These are phyloP conservation scores for Wickerhamiella hasegawae DNA, from an alignment of 805 yeast genomes.

Conservation along the genomic window DNA sequence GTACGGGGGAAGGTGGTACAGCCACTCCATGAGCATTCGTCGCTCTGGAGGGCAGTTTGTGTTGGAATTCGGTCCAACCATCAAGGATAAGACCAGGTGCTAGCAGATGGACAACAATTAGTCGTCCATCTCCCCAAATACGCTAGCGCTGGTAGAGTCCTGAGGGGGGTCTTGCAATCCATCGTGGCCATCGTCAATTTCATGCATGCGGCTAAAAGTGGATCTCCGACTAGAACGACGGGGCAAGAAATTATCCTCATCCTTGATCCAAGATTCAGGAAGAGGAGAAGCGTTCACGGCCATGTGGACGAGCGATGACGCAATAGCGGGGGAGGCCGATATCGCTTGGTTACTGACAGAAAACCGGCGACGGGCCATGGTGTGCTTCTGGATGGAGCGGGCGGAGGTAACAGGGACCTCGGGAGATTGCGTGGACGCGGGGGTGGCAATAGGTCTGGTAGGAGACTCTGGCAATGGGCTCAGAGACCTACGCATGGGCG, in stretches of 20 bases:
- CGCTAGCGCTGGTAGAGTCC: conserved; percentile 13
- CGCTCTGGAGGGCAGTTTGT: too few species aligned
- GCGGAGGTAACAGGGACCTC: conserved; percentile 6
- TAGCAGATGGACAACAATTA: too few species aligned
- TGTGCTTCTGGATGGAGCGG: conserved; percentile 5
- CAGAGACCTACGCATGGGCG: too few species aligned
- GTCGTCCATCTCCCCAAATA: conserved; percentile 26
- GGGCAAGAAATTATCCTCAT: conserved; percentile 9
- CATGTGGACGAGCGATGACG: conserved; percentile 1
- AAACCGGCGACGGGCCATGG: conserved; percentile 1
- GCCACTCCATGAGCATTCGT: too few species aligned
- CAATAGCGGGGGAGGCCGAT: conserved; percentile 5
- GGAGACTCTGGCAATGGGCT: too few species aligned
- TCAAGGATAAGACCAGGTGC: too few species aligned
- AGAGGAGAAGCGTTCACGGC: conserved; percentile 14
- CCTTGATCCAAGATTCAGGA: conserved; percentile 13
- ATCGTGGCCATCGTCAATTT: conserved; percentile 12
- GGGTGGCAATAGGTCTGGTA: neutral
- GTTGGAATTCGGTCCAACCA: too few species aligned
- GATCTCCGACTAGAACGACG: conserved; percentile 4
- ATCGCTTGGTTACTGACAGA: conserved; percentile 1
- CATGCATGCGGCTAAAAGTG: conserved; percentile 3
- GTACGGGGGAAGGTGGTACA: too few species aligned
- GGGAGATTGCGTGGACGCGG: neutral
- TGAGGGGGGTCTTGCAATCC: conserved; percentile 14